phyloP scores from a whole-genome alignment of 768 basidiomycete genomes.

The Phaeotremella skinneri region DNA sequence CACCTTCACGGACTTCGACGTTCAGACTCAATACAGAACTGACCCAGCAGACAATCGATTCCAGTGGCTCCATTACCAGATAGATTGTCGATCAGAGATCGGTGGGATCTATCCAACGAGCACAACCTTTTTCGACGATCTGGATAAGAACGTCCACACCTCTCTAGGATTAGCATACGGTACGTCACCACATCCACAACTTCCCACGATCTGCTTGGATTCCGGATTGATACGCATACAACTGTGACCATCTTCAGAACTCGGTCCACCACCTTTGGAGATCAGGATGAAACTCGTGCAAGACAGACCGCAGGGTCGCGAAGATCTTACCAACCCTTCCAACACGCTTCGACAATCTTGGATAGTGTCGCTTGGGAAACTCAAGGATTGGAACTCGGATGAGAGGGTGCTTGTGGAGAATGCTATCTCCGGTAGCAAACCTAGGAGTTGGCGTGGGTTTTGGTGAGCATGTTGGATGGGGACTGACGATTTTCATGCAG shows the following conservation, averaged over 20 bases:
- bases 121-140: neutral
- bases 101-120: neutral
- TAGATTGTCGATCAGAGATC: neutral
- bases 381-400: neutral
- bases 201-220: too few relatives aligned
- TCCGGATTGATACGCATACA: neutral
- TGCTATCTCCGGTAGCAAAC: neutral
- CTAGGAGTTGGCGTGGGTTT: neutral
- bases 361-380: neutral
- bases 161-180: neutral
- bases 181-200: too few relatives aligned
- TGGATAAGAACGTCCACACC: neutral
- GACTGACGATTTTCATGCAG: too few relatives aligned
- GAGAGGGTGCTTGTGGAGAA: neutral
- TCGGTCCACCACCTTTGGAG: neutral
- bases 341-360: neutral
- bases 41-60: neutral
- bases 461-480: too few relatives aligned
- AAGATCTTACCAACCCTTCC: neutral
- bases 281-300: neutral
- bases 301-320: neutral
- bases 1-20: too few relatives aligned
- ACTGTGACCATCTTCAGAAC: neutral
- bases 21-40: too few relatives aligned
- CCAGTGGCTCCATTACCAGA: neutral